Evolutionary conservation across 345 rosid species (phyloP).

Genomic region (Clausena lansium): DNA sequence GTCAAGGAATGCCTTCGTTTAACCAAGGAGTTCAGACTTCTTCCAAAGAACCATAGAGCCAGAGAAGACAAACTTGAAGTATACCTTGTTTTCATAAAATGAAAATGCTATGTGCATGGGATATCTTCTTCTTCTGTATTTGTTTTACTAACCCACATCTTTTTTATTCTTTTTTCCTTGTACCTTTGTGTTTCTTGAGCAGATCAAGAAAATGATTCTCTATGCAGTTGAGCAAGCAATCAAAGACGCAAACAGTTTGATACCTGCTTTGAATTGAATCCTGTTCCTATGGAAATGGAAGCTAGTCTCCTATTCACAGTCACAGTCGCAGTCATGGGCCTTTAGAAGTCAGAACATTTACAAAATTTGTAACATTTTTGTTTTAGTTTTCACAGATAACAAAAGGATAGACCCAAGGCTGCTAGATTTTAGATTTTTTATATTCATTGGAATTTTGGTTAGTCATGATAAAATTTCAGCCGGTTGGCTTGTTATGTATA

Average conservation of each 20-base stretch:
- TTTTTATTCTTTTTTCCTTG: background rate
- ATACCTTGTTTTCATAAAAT: background rate
- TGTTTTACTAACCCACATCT: background rate
- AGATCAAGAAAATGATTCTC: slow-evolving; percentile 85
- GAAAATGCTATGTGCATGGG: background rate
- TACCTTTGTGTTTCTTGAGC: slow-evolving; percentile 9
- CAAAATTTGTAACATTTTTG: background rate
- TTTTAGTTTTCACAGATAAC: too few species aligned
- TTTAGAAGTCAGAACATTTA: background rate
- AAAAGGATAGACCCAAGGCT: too few species aligned
- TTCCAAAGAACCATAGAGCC: slow-evolving; percentile 75
- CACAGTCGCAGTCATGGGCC: background rate
- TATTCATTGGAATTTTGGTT: too few species aligned
- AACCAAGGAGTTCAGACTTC: slow-evolving; percentile 81
- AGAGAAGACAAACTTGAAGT: slow-evolving; percentile 98
- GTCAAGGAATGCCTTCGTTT: slow-evolving; percentile 67
- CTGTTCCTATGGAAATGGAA: background rate
- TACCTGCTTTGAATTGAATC: background rate
- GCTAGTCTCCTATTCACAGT: background rate
- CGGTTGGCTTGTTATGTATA: too few species aligned
- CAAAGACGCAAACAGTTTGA: slow-evolving; percentile 27
- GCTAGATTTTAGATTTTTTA: too few species aligned
- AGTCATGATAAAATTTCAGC: too few species aligned
- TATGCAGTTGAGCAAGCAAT: slow-evolving; percentile 54
- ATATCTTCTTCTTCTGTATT: background rate